phyloP scores from a whole-genome alignment of 495 filamentous ascomycete species.

The Neurospora sp. region DNA sequence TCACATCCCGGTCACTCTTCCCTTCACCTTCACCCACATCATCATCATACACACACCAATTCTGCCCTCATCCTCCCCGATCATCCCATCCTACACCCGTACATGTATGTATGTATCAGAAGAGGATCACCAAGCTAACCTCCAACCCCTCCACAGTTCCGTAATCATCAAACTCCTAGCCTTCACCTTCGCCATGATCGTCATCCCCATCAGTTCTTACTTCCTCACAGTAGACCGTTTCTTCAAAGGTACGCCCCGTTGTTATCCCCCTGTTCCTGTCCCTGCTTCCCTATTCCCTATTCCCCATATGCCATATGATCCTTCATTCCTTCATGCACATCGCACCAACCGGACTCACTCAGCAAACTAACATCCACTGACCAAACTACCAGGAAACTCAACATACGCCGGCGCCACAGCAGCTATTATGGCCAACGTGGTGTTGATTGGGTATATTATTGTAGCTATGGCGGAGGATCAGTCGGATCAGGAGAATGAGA shows the following conservation, averaged over 20 bases:
- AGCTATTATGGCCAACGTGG: constrained; percentile 82
- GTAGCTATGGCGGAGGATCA: constrained; percentile 91
- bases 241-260: constrained; percentile 53
- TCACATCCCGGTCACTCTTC: background rate
- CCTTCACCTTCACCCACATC: background rate
- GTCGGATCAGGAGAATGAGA: constrained; percentile 44
- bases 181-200: constrained; percentile 87
- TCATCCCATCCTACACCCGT: constrained; percentile 1
- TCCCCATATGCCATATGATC: background rate
- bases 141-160: constrained; percentile 40
- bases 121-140: background rate
- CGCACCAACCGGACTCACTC: background rate
- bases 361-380: background rate
- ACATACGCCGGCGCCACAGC: constrained; percentile 78
- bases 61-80: background rate
- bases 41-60: background rate
- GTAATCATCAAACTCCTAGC: constrained; percentile 83
- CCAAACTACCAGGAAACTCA: constrained; percentile 53
- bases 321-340: background rate
- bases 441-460: constrained; percentile 82
- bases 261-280: background rate
- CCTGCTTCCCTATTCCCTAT: background rate
- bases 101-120: background rate
- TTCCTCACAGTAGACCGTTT: constrained; percentile 67
- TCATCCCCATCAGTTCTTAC: constrained; percentile 74